Base-by-base conservation (phyloP, 2,329 filamentous ascomycete genomes). In the Lasiodiplodia theobromae region DNA sequence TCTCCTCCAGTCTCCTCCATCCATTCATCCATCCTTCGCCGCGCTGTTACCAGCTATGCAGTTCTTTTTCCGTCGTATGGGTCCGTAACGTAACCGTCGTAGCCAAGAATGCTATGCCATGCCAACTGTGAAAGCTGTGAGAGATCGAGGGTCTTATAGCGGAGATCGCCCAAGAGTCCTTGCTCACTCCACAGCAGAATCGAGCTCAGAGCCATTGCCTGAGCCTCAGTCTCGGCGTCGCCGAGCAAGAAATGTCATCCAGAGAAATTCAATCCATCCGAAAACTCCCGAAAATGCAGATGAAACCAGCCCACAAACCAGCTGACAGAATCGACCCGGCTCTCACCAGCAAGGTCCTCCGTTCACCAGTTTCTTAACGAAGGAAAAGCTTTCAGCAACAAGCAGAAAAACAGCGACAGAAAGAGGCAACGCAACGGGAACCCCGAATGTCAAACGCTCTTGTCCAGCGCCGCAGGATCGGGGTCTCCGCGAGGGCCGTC, bases 101-200 rank as follows among this genome's bases (percentile, higher is more conserved):
- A 64, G 60, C 60, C 60, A 64, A 64, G 60, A 63, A 64, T 64
- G 47, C 60, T 34, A 64, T 64, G 60, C 60, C 60, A 64, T 52
- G 60, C 60, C 47, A 64, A 49, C 31, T 31, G 47, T 18, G 31
- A 64, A 16, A 25, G 23, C 47, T 11, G 14, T 51, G 60, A 64
- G 44, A 23, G 44, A 21, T 11, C 11, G 47, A 51, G 28, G 37
- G n/a, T n/a, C 31, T 21, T 38, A 18, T 31, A n/a, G 47, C 16
- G 2, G 5, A 16, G 3, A 7, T 63, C 12, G 10, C 34, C n/a
- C 31, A 21, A 38, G 60, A 38, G 18, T 25, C 28, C 21, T 8
- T 64, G 47, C 31, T 53, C 47, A 21, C 47, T 53, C 47, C 25
- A 64, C 18, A n/a, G n/a, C 28, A 38, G n/a, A 52, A 64, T 25